phyloP scores from a whole-genome alignment of 805 yeast species.

The Kuraishia borneana region DNA sequence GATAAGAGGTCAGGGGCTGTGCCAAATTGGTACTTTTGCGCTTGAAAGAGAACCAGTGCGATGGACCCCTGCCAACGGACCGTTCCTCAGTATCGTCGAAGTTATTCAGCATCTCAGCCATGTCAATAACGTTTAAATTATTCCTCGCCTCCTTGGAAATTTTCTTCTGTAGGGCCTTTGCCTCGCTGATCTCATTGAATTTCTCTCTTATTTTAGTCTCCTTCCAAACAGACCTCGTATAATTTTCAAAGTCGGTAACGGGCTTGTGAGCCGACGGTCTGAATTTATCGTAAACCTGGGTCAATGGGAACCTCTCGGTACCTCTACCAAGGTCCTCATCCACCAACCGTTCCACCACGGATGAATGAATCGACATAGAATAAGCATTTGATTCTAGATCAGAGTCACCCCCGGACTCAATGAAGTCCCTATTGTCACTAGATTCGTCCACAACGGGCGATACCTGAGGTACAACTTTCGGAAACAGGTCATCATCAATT shows the following conservation, averaged over 20 bases:
- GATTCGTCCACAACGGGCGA: no score
- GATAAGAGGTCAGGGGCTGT: background rate
- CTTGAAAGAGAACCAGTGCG: background rate
- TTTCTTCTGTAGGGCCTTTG: slow-evolving; percentile 6
- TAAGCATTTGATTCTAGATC: no score
- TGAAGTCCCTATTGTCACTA: no score
- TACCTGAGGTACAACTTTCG: background rate
- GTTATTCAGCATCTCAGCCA: background rate
- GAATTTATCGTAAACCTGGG: slow-evolving; percentile 13
- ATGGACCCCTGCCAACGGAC: background rate
- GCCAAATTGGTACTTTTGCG: background rate
- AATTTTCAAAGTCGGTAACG: slow-evolving; percentile 17
- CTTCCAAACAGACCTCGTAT: slow-evolving; percentile 11
- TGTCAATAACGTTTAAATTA: background rate
- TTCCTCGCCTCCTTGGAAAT: background rate
- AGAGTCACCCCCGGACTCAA: no score
- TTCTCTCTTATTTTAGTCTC: slow-evolving; percentile 13
- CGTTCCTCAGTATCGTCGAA: slow-evolving; percentile 1
- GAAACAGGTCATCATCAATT: background rate
- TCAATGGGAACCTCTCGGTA: slow-evolving; percentile 8
- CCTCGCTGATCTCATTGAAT: slow-evolving; percentile 2
- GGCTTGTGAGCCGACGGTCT: slow-evolving; percentile 2
- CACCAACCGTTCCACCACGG: slow-evolving; percentile 3
- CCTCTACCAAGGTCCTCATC: background rate
- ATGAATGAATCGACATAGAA: slow-evolving; percentile 1